Evolutionary conservation across 352 stramenopile species (phyloP).

Genomic region (Blastocystis sp.): DNA sequence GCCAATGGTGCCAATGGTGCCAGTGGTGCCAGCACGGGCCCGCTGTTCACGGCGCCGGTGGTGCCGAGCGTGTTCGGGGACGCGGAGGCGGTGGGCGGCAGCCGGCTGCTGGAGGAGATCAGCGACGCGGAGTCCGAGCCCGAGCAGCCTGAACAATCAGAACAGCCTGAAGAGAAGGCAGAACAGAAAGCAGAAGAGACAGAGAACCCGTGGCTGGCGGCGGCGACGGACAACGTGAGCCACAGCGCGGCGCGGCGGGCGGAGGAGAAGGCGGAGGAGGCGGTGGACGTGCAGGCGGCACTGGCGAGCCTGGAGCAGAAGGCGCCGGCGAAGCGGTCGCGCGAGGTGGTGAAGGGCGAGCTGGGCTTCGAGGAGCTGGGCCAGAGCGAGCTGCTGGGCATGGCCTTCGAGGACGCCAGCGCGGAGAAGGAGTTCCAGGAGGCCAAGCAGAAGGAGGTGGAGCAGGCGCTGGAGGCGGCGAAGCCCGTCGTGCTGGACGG

Average conservation of each 20-base stretch:
- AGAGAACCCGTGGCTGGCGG: slow-evolving; percentile 33
- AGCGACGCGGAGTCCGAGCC: not conserved
- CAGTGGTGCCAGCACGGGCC: not conserved
- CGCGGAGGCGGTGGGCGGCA: not conserved
- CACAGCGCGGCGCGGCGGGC: slow-evolving; percentile 7
- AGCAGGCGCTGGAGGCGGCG: slow-evolving; percentile 57
- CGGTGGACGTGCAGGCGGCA: slow-evolving; percentile 32
- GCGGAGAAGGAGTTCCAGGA: slow-evolving; percentile 85
- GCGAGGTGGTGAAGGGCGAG: slow-evolving; percentile 39
- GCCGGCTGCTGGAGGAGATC: not conserved
- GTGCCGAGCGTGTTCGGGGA: slow-evolving; percentile 37
- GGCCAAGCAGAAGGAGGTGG: slow-evolving; percentile 81
- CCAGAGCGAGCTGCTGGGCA: slow-evolving; percentile 87
- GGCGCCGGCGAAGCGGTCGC: slow-evolving; percentile 70
- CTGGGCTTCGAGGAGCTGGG: slow-evolving; percentile 1
- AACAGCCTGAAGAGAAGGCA: not conserved
- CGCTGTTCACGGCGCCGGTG: slow-evolving; percentile 17
- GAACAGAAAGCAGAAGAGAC: too few species aligned
- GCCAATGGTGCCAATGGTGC: too few species aligned
- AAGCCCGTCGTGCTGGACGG: slow-evolving; percentile 83
- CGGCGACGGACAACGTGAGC: not conserved
- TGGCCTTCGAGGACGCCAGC: slow-evolving; percentile 88
- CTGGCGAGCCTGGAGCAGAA: slow-evolving; percentile 67
- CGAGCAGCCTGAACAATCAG: not conserved
- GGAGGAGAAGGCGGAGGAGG: slow-evolving; percentile 58